phyloP scores from a whole-genome alignment of 2,329 filamentous ascomycete species.

The Penicillium sp. region DNA sequence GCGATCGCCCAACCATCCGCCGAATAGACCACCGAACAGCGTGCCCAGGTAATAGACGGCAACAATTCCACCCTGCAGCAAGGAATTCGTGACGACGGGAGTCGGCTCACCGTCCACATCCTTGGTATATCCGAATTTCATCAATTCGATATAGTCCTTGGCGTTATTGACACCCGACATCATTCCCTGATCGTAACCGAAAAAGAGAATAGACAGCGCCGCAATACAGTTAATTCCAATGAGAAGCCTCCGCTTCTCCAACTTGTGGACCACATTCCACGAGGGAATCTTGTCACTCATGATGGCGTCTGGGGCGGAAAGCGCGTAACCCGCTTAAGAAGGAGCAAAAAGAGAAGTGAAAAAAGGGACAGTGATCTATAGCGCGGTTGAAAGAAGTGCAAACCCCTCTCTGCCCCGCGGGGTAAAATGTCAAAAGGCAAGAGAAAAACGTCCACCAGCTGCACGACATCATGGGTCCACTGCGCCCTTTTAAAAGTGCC shows the following conservation, averaged over 20 bases:
- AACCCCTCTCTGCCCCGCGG: neutral
- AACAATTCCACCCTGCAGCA: slow-evolving; percentile 64
- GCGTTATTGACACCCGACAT: slow-evolving; percentile 66
- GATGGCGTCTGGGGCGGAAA: slow-evolving; percentile 5
- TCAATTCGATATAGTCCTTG: slow-evolving; percentile 61
- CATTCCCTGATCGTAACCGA: slow-evolving; percentile 58
- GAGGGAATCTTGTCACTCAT: slow-evolving; percentile 41
- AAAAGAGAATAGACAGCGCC: slow-evolving; percentile 67
- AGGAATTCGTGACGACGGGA: slow-evolving; percentile 57
- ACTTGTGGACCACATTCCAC: slow-evolving; percentile 53
- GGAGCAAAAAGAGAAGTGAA: neutral
- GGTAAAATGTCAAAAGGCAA: neutral
- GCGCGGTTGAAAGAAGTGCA: neutral
- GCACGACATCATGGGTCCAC: neutral
- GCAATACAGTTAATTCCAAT: slow-evolving; percentile 63
- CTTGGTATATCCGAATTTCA: slow-evolving; percentile 63
- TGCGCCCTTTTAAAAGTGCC: slow-evolving; percentile 5
- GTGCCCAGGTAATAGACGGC: slow-evolving; percentile 60
- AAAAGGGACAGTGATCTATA: neutral
- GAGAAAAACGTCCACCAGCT: neutral
- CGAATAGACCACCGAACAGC: slow-evolving; percentile 61
- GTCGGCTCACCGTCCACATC: slow-evolving; percentile 43
- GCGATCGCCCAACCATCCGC: slow-evolving; percentile 64
- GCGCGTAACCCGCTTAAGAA: neutral
- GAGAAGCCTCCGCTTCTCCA: slow-evolving; percentile 57